Percentiles rank a stretch among this genome's conserved stretches.
phyloP scores from a whole-genome alignment of 257 asterid genomes.

The Scutellaria barbata region DNA sequence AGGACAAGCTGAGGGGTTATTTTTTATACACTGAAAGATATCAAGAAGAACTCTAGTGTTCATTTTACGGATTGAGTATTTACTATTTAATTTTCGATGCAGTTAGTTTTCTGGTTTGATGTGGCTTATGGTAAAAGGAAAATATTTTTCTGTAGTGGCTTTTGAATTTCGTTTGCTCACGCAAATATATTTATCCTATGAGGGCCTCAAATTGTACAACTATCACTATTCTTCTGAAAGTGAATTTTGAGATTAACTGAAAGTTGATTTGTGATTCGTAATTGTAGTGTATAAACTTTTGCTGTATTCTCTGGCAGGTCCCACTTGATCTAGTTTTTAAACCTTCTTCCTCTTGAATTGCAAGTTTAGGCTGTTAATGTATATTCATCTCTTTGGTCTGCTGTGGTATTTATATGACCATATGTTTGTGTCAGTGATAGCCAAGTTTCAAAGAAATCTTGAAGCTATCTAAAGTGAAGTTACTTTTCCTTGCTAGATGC shows the following conservation, averaged over 20 bases:
- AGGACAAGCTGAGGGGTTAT: conserved; percentile 21
- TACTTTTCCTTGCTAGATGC: background rate
- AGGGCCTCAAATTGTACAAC: background rate
- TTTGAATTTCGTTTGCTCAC: background rate
- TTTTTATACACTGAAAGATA: background rate
- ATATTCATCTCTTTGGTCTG: background rate
- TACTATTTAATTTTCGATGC: background rate
- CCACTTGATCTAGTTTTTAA: background rate
- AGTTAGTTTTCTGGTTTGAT: background rate
- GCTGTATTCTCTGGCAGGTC: background rate
- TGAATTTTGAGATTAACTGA: background rate
- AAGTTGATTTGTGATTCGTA: background rate
- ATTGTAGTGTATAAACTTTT: background rate
- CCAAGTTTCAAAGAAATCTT: conserved; percentile 3
- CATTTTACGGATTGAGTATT: background rate
- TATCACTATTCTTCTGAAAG: background rate
- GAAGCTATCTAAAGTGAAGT: background rate
- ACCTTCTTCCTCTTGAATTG: background rate
- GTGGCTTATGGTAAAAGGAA: conserved; percentile 22
- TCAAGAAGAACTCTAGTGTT: background rate
- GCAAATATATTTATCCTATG: background rate
- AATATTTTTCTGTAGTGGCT: background rate
- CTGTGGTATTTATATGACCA: background rate
- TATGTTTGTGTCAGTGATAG: background rate
- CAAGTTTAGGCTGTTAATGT: background rate